Base-by-base conservation (phyloP, 1,284 basidiomycete species). In the Rhodotorula sp. region DNA sequence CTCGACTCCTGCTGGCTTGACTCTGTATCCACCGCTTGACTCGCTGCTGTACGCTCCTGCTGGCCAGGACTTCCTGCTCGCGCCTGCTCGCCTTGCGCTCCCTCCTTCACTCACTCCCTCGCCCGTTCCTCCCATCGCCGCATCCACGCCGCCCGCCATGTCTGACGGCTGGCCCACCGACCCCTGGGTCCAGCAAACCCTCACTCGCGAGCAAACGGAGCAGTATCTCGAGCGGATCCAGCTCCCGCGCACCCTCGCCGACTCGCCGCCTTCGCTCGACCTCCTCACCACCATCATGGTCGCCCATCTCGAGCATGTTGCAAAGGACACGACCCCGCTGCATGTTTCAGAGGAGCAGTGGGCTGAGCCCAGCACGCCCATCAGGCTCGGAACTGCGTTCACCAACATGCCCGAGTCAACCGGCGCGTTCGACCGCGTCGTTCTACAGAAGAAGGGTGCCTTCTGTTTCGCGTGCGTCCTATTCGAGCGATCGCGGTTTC, bases 301-400 rank as follows among this genome's bases (percentile, higher is more conserved):
- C n/a, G 21, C 54, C 0, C 72, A 74, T 9, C 65, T 71, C 36
- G 74, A 76, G 48, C 25, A 69, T 12, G 57, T 76, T 10, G 59
- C 74, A 1, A 76, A 76, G 29, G 74, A 76, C 34, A 76, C 74
- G 15, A 37, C 62, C 0, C 67, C 74, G 0, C 37, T 76, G 15
- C 74, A 76, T 41, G 72, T 73, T 27, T 29, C 54, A 10, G 66
- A 66, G n/a, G 50, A 25, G 25, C 41, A 73, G 22, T 73, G 74
- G 71, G n/a, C 46, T 2, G 54, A 50, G 1, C 37, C 63, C 13
- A 50, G n/a, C 29, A 44, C 27, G 10, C 58, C 62, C 10, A 76
- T 76, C 59, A 29, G n/a, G 13, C 64, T 76, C 7, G 54, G 48
- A 17, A 46, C 39, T 27, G 53, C 39, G 22, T 64, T 67, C 25